phyloP scores from a whole-genome alignment of 1,139 yeast genomes.

The Geotrichum bryndzae region DNA sequence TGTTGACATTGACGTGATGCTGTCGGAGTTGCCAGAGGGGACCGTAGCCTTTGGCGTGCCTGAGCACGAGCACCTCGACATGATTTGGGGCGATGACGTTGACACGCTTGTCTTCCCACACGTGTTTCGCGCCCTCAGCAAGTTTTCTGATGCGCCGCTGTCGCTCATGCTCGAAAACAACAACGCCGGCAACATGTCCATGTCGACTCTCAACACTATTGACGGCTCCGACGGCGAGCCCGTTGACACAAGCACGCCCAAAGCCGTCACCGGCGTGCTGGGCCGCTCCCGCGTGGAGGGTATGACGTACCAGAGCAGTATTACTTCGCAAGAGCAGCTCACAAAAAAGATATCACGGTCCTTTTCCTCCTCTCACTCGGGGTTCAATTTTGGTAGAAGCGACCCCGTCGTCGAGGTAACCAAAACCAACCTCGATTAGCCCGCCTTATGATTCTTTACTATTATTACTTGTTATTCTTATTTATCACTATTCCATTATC shows the following conservation, averaged over 20 bases:
- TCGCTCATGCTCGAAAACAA: not conserved
- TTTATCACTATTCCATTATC: not conserved
- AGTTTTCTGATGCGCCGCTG: not conserved
- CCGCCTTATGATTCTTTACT: not conserved
- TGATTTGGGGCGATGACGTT: slow-evolving; percentile 79
- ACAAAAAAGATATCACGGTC: not conserved
- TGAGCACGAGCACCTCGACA: slow-evolving; percentile 77
- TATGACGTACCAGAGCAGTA: not conserved
- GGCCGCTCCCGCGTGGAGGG: not conserved
- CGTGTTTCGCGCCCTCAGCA: slow-evolving; percentile 36
- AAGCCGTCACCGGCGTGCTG: not conserved
- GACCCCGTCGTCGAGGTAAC: not conserved
- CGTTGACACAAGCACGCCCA: slow-evolving; percentile 3
- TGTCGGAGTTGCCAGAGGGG: slow-evolving; percentile 45
- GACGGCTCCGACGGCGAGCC: not conserved
- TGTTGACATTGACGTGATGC: slow-evolving; percentile 77
- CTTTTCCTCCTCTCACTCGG: not conserved
- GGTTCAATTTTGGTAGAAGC: not conserved
- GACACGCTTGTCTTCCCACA: slow-evolving; percentile 48
- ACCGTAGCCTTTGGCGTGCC: slow-evolving; percentile 45
- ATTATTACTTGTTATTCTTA: not conserved
- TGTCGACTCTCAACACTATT: not conserved
- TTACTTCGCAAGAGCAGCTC: not conserved
- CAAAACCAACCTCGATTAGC: not conserved
- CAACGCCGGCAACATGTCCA: slow-evolving; percentile 1